A percentile compares a stretch with the other conserved stretches of the same genome.
phyloP scores from a whole-genome alignment of 2,329 filamentous ascomycete genomes.

The Rutstroemia sydowiana region DNA sequence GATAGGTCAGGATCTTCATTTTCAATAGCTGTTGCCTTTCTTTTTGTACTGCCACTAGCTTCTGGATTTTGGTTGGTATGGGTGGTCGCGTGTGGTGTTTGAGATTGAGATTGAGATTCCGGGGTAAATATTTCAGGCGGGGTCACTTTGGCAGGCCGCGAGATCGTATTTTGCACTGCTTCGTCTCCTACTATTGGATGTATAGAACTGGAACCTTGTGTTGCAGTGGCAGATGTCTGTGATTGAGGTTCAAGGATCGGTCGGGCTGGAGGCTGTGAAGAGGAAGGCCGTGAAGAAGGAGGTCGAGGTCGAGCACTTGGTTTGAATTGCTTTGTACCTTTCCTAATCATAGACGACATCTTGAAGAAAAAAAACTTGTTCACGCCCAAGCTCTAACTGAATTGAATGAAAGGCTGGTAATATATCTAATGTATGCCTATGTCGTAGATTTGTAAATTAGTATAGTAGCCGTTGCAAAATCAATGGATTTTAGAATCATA shows the following conservation, averaged over 20 bases:
- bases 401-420: too few relatives aligned
- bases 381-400: conserved; percentile 5
- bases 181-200: background rate
- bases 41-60: background rate
- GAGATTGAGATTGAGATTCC: background rate
- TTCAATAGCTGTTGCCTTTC: background rate
- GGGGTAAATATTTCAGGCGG: background rate
- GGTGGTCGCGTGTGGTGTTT: background rate
- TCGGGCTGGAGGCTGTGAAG: conserved; percentile 32
- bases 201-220: conserved; percentile 11
- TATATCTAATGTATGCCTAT: too few relatives aligned
- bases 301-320: conserved; percentile 56
- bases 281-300: conserved; percentile 39
- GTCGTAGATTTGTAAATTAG: too few relatives aligned
- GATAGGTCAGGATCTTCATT: background rate
- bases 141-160: background rate
- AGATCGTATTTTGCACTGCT: background rate
- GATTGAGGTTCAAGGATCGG: conserved; percentile 35
- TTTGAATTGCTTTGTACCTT: conserved; percentile 41
- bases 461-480: too few relatives aligned
- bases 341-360: conserved; percentile 11
- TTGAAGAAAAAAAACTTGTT: background rate
- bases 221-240: conserved; percentile 22
- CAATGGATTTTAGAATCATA: too few relatives aligned
- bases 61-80: background rate